Base-by-base conservation (phyloP, 1,284 basidiomycete species). In the Filobasidium uniguttulatum region DNA sequence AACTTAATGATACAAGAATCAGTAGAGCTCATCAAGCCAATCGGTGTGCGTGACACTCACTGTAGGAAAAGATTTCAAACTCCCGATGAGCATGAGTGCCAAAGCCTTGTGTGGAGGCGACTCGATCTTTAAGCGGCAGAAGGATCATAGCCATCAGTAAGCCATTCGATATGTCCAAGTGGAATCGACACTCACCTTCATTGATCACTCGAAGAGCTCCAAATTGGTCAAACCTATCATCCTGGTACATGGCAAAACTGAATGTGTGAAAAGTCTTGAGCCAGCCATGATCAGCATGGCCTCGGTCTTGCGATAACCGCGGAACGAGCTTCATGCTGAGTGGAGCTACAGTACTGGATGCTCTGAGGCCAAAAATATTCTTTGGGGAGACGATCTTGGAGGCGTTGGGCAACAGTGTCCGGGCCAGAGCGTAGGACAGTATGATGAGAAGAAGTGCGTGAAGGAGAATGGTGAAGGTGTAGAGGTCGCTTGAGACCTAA, bases 1-100 rank as follows among this genome's bases (percentile, higher is more conserved):
- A 37, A 55, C 48, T 82, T 83, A 7, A 43, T 17, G 31, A 35
- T 50, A 5, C 53, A 25, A 15, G 20, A 50, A 44, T 25, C 14
- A 19, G n/a, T 10, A 22, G 1, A 33, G 33, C 20, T 12, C 40
- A 26, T 47, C 30, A 36, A 51, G 46, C 10, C 25, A 3, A n/a
- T 33, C 49, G 7, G 37, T 7, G 5, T 15, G n/a, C 25, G 12
- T 20, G 41, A 36, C 17, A 66, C 72, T 51, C 63, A 85, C 83
- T 89, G 83, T 94, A 91, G 1, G 81, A 83, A 71, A 91, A 94
- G 58, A 96, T 96, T 63, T 97, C 88, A 59, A 86, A 85, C 62
- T 85, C 83, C 29, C 78, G 73, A 64, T 96, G 91, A 8, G 65
- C 75, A 56, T 96, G 89, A 0, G 80, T 81, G 3, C 85, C 87